Conservation (phyloP, 2,329 filamentous ascomycete species). For the Epichloe aotearoae region DNA sequence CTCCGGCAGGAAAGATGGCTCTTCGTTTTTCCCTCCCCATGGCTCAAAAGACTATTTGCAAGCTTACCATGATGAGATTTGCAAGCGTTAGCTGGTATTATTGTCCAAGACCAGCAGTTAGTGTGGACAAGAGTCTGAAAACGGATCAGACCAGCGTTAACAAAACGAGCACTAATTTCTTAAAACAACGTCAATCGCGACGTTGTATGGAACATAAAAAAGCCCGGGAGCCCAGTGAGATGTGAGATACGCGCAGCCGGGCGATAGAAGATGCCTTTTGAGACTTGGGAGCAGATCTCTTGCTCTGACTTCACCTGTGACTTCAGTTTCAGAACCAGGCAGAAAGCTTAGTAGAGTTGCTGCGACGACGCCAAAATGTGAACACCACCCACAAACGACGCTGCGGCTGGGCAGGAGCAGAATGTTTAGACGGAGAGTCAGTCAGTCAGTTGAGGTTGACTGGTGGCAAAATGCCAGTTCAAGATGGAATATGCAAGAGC, state of each 20-base stretch:
- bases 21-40: conserved; percentile 26
- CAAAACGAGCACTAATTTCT: background rate
- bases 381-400: background rate
- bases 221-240: background rate
- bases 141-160: background rate
- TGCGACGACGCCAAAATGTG: background rate
- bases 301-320: background rate
- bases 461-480: conserved; percentile 3
- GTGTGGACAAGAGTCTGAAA: background rate
- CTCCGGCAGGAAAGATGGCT: conserved; percentile 11
- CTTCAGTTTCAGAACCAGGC: background rate
- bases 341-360: background rate
- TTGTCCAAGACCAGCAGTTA: background rate
- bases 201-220: background rate
- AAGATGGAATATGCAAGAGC: conserved; percentile 1
- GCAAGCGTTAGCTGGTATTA: background rate
- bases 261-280: background rate
- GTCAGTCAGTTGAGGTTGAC: conserved; percentile 1
- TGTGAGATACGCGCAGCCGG: background rate
- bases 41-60: conserved; percentile 2
- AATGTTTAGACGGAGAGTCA: background rate
- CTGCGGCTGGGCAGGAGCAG: background rate
- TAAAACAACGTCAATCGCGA: background rate
- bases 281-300: background rate
- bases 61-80: conserved; percentile 4